These are phyloP conservation scores for Camelina hispida DNA, from an alignment of 345 rosid genomes.

Conservation along the genomic window DNA sequence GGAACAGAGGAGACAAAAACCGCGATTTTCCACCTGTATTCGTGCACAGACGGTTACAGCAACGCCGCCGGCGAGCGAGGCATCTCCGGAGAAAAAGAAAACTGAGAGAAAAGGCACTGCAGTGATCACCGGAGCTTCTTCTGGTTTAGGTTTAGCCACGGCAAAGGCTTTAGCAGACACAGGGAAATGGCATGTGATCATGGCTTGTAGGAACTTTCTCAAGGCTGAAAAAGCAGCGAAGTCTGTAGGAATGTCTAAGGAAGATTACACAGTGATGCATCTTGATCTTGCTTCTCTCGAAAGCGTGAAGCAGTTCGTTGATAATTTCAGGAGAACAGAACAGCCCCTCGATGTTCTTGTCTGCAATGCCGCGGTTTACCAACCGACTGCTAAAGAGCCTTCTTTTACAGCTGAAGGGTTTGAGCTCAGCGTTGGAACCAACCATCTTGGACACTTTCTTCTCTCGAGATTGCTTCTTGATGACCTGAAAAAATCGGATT, in stretches of 20 bases:
- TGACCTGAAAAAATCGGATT: constrained; percentile 78
- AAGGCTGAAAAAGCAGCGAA: constrained; percentile 90
- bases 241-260: constrained; percentile 75
- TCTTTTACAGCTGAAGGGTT: constrained; percentile 94
- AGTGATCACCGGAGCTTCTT: constrained; percentile 85
- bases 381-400: constrained; percentile 91
- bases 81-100: constrained; percentile 69
- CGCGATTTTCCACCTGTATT: not conserved
- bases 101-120: constrained; percentile 78
- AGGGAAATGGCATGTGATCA: constrained; percentile 85
- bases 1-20: constrained; percentile 35
- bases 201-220: constrained; percentile 97
- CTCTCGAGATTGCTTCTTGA: constrained; percentile 84
- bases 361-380: constrained; percentile 94
- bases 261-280: constrained; percentile 87
- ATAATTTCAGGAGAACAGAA: constrained; percentile 64
- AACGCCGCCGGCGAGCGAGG: constrained; percentile 55
- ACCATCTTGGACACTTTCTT: constrained; percentile 94
- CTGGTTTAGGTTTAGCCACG: constrained; percentile 88
- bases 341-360: constrained; percentile 83
- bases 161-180: constrained; percentile 91
- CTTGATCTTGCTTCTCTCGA: constrained; percentile 92
- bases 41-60: constrained; percentile 67
- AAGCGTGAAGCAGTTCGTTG: constrained; percentile 88
- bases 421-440: constrained; percentile 95